Evolutionary conservation across 2,329 filamentous ascomycete genomes (phyloP), one percentile per base, ranked within the genome.

Genomic region (Calonectria honghensis): DNA sequence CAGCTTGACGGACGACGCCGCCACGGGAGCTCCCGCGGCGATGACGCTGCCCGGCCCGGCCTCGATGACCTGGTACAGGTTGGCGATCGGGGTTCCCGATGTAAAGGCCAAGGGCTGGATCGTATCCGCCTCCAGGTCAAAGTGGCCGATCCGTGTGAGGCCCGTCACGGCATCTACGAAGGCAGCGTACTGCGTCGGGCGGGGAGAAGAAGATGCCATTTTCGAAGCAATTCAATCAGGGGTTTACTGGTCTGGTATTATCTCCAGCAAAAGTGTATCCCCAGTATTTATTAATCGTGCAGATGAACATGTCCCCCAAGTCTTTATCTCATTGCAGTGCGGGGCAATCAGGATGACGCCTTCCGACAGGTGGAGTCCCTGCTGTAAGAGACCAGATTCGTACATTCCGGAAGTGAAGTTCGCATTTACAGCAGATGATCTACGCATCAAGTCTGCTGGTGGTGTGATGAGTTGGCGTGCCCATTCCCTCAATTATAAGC

Each of bases 51-150:
- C 75, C 31, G 84, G 78, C 16, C 87, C 88, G 1, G 86, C 84
- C 75, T 88, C 85, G 73, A 91, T 90, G 13, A 91, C 87, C 79
- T 91, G 84, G 77, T 90, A 90, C 0, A 91, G 83, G 63, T 85
- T 85, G 9, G 82, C 79, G 27, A 91, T 71, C 3, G 84, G 85
- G 0, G 88, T 87, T 3, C 89, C 89, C 3, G 88, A 90, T 6
- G 76, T 68, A 76, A 88, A 89, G 4, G 82, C 81, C 18, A 90
- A 79, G 2, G 88, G 88, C 6, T 84, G 85, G 35, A 90, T 78
- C 18, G 64, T 70, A 5, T 70, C 61, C 9, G 64, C 39, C 20
- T 67, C 32, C 6, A 75, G 48, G 39, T 74, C 65, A 10, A 68
- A 75, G 37, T 78, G 76, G 1, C 76, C 76, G 45, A 75, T 76